Percentiles rank a stretch among this genome's conserved stretches.
phyloP scores from a whole-genome alignment of 176 grass and related monocot genomes.

The Phyllostachys edulis region DNA sequence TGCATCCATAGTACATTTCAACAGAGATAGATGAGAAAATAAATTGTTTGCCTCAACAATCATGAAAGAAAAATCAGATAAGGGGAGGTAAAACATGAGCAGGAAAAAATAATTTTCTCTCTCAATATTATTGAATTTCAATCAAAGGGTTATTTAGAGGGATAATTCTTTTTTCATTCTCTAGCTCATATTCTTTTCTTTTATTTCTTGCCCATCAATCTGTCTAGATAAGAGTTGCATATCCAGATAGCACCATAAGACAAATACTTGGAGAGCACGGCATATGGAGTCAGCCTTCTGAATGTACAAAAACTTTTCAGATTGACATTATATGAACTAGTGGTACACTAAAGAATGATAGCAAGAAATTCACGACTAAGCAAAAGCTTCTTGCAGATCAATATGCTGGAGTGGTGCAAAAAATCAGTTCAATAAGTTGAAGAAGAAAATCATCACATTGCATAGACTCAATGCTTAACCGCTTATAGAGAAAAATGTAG shows the following conservation, averaged over 20 bases:
- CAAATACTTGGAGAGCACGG: not conserved
- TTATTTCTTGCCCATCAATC: not conserved
- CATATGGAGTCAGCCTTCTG: not conserved
- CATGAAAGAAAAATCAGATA: not conserved
- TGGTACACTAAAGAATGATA: not conserved
- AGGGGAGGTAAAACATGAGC: not conserved
- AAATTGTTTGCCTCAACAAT: not conserved
- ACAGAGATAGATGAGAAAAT: not conserved
- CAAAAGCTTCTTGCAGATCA: not conserved
- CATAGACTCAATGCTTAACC: not conserved
- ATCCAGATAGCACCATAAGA: not conserved
- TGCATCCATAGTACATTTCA: not conserved
- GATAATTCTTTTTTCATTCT: not conserved
- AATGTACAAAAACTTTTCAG: not conserved
- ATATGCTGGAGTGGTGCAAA: not conserved
- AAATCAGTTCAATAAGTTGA: not conserved
- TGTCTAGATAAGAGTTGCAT: not conserved
- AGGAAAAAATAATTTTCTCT: not conserved
- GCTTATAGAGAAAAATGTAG: conserved; percentile 23
- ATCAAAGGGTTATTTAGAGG: not conserved
- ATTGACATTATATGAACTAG: not conserved
- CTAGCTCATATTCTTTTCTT: not conserved
- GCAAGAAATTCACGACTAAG: not conserved
- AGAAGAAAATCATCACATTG: not conserved
- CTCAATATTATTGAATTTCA: not conserved